Percentiles rank a stretch among this genome's conserved stretches.
Conservation (phyloP, 371 early-diverging fungal genomes). For the Mucor irregularis region DNA sequence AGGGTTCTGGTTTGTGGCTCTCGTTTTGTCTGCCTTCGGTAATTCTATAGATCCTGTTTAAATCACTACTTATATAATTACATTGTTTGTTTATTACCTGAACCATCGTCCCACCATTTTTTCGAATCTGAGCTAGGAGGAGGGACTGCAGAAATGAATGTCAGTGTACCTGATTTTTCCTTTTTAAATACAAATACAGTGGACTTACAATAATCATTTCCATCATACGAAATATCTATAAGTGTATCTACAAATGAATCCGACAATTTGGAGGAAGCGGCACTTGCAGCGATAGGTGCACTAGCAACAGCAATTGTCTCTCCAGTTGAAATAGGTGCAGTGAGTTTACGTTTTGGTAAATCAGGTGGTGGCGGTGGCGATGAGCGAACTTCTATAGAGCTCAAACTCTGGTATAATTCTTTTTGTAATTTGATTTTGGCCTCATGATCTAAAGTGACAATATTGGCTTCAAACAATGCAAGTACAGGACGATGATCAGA, state of each 20-base stretch:
- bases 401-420: slow-evolving; percentile 50
- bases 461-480: slow-evolving; percentile 47
- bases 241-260: slow-evolving; percentile 31
- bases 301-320: not conserved
- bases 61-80: not conserved
- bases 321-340: not conserved
- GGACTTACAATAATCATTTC: slow-evolving; percentile 11
- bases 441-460: slow-evolving; percentile 41
- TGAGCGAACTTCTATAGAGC: slow-evolving; percentile 22
- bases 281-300: not conserved
- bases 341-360: slow-evolving; percentile 21
- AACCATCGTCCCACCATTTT: slow-evolving; percentile 52
- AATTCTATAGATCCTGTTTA: slow-evolving; percentile 10
- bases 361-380: slow-evolving; percentile 15
- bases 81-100: slow-evolving; percentile 2
- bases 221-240: slow-evolving; percentile 23
- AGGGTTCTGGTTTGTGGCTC: slow-evolving; percentile 27
- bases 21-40: slow-evolving; percentile 31
- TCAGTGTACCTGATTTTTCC: too few species aligned
- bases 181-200: not conserved
- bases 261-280: slow-evolving; percentile 23
- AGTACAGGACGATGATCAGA: slow-evolving; percentile 80
- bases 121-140: slow-evolving; percentile 39
- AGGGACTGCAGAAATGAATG: slow-evolving; percentile 22
- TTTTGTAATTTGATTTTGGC: slow-evolving; percentile 44